Evolutionary conservation across 176 grass and related monocot species (phyloP).

Genomic region (Calamus simplicifolius): DNA sequence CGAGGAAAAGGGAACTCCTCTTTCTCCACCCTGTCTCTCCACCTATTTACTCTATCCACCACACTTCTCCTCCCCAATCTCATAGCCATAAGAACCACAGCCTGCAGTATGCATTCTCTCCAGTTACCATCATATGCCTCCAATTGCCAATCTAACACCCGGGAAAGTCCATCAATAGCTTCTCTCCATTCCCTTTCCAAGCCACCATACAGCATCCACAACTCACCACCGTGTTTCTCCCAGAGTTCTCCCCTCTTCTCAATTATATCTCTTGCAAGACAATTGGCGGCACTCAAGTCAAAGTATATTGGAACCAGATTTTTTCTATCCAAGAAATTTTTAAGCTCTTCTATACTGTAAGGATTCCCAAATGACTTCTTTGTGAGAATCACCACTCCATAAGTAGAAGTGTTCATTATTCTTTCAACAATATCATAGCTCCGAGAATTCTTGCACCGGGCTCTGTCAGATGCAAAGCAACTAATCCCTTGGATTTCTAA

Average conservation of each 20-base stretch:
- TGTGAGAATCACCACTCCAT: conserved; percentile 84
- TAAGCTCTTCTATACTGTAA: conserved; percentile 87
- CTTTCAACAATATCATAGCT: conserved; percentile 65
- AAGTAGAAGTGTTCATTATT: conserved; percentile 87
- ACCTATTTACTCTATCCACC: conserved; percentile 71
- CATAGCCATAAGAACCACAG: conserved; percentile 58
- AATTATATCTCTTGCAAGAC: conserved; percentile 93
- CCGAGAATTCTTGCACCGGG: conserved; percentile 66
- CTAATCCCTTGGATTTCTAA: conserved; percentile 94
- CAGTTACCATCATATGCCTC: conserved; percentile 78
- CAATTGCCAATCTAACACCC: conserved; percentile 63
- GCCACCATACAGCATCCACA: conserved; percentile 96
- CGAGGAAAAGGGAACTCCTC: conserved; percentile 87
- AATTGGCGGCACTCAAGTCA: conserved; percentile 65
- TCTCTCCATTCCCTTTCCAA: conserved; percentile 90
- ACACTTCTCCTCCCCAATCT: conserved; percentile 85
- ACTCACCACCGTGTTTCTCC: conserved; percentile 93
- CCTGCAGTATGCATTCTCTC: conserved; percentile 76
- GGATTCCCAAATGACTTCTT: conserved; percentile 92
- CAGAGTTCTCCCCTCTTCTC: conserved; percentile 94
- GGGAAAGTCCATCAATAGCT: conserved; percentile 70
- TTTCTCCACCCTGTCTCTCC: conserved; percentile 73
- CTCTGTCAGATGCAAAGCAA: conserved; percentile 78
- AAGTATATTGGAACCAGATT: conserved; percentile 90
- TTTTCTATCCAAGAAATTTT: conserved; percentile 68